phyloP scores from a whole-genome alignment of 306 rosid genomes.

The Calophaca sinica region DNA sequence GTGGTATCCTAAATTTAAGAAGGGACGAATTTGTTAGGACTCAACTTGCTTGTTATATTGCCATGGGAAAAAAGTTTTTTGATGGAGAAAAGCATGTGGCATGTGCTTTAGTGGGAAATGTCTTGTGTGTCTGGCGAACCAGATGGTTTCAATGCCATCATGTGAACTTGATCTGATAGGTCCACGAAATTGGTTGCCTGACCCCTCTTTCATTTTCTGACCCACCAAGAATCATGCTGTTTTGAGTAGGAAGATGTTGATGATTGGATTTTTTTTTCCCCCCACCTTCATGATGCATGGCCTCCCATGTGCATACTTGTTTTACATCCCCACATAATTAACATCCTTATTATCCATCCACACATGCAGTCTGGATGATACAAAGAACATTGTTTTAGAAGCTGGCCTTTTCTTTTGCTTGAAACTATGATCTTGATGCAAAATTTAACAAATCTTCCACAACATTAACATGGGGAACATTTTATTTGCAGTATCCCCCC shows the following conservation, averaged over 20 bases:
- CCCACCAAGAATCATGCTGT: conserved; percentile 25
- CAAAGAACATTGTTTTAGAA: background rate
- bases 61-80: background rate
- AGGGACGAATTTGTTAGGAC: background rate
- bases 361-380: background rate
- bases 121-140: conserved; percentile 20
- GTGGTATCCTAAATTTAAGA: conserved; percentile 13
- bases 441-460: background rate
- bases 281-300: conserved; percentile 29
- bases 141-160: conserved; percentile 46
- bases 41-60: background rate
- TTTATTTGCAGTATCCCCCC: background rate
- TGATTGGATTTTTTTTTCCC: conserved; percentile 8
- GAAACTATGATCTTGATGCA: background rate
- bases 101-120: conserved; percentile 42
- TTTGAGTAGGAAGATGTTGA: background rate
- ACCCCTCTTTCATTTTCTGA: conserved; percentile 14
- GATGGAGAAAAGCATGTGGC: conserved; percentile 35
- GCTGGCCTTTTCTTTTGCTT: conserved; percentile 18
- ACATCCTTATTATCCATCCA: background rate
- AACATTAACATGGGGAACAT: background rate
- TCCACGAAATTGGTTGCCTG: conserved; percentile 16
- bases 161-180: conserved; percentile 49
- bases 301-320: conserved; percentile 57
- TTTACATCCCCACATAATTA: background rate